A percentile compares a stretch with the other conserved stretches of the same genome.
Conservation (phyloP, 257 asterid species). For the Forsythia viridissima region DNA sequence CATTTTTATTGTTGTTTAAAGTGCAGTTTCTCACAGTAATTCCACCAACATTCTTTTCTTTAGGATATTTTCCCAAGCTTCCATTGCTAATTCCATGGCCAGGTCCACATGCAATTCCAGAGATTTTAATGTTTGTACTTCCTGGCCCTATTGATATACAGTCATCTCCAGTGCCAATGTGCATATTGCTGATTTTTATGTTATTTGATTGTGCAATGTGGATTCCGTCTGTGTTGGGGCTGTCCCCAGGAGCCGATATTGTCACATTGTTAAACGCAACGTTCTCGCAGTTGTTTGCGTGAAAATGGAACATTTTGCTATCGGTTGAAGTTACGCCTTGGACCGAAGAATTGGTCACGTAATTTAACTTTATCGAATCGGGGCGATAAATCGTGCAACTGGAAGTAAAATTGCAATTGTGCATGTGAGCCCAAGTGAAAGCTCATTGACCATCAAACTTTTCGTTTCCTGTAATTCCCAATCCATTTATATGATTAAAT, state of each 20-base stretch:
- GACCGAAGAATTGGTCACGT: background rate
- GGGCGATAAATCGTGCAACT: background rate
- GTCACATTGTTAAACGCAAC: conserved; percentile 6
- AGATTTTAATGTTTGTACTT: conserved; percentile 15
- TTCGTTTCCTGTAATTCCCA: conserved; percentile 20
- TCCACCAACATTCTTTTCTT: conserved; percentile 20
- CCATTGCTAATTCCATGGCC: conserved; percentile 27
- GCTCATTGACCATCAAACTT: conserved; percentile 35
- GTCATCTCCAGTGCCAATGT: conserved; percentile 9
- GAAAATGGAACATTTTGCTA: conserved; percentile 36
- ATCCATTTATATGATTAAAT: background rate
- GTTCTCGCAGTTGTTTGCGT: background rate
- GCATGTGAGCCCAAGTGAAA: conserved; percentile 12
- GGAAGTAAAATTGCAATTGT: background rate
- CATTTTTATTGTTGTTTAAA: conserved; percentile 20
- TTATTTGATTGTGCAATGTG: conserved; percentile 27
- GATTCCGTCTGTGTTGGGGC: conserved; percentile 49
- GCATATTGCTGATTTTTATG: background rate
- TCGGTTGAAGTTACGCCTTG: conserved; percentile 14
- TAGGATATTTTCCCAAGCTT: conserved; percentile 11
- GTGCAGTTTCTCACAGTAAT: conserved; percentile 14
- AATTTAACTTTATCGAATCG: background rate
- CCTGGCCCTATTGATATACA: conserved; percentile 29
- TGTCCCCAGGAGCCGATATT: conserved; percentile 28
- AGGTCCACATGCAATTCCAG: conserved; percentile 30